These are phyloP conservation scores for Phaeodactylum tricornutum DNA, from an alignment of 108 stramenopile species.

Conservation along the genomic window DNA sequence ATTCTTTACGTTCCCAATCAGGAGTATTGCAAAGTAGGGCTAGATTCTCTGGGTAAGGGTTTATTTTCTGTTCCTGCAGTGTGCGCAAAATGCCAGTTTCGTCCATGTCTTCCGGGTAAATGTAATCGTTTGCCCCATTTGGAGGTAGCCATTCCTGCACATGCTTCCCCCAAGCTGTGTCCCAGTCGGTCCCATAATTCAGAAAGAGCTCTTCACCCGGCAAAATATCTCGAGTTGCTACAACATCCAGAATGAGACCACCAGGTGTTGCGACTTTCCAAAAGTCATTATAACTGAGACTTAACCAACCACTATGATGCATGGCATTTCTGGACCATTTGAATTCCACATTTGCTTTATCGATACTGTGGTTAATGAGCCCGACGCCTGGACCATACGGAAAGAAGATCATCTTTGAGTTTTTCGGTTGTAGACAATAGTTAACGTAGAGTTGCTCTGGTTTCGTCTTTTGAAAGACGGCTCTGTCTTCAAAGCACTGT, in stretches of 20 bases:
- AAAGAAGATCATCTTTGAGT: constrained; percentile 14
- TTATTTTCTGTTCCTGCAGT: constrained; percentile 8
- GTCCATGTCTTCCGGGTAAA: constrained; percentile 11
- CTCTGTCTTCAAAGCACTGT: constrained; percentile 1
- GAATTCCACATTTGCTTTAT: constrained; percentile 40
- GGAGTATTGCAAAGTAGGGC: constrained; percentile 13
- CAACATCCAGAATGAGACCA: constrained; percentile 30
- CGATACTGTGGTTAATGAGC: constrained; percentile 22
- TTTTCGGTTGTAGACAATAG: constrained; percentile 24
- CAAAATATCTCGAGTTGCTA: constrained; percentile 63
- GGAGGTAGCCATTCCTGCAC: constrained; percentile 29
- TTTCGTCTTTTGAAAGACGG: neutral
- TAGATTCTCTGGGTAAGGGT: constrained; percentile 17
- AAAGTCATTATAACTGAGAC: neutral
- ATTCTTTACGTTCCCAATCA: neutral
- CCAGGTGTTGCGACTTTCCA: neutral
- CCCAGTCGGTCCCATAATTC: constrained; percentile 66
- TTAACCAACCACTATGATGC: neutral
- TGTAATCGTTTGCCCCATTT: neutral
- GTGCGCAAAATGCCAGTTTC: constrained; percentile 7
- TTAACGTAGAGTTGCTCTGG: constrained; percentile 19
- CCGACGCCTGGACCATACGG: constrained; percentile 22
- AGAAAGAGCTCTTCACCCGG: constrained; percentile 66
- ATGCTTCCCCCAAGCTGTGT: constrained; percentile 57
- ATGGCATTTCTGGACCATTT: constrained; percentile 26